Base-by-base conservation (phyloP, 1,284 basidiomycete genomes). In the Microbotryum intermedium region DNA sequence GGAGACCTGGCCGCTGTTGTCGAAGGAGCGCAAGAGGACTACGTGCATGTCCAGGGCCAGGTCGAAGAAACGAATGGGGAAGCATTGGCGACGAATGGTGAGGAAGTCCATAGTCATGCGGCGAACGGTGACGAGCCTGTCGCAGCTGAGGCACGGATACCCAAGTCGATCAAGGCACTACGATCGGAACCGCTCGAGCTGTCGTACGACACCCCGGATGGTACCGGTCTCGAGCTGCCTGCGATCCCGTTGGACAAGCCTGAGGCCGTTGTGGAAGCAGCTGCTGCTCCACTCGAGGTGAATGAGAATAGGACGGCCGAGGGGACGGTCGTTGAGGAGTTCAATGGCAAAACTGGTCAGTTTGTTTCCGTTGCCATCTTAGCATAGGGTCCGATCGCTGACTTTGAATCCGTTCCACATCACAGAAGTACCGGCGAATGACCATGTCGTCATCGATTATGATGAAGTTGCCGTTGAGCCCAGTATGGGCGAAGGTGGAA, bases 1-100 rank as follows among this genome's bases (percentile, higher is more conserved):
- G 66, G 62, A 42, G 61, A 65, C 23, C 46, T 62, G 25, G 57
- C 48, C 2, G 63, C 61, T 1, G 59, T 57, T 23, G 56, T 59
- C 25, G 66, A 65, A 18, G 66, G 62, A 3, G 63, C 54, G 23
- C 60, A 65, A 48, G 64, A 70, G 54, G 66, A 66, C 21, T 49
- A 48, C 10, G 50, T 65, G 18, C 29, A 61, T 39, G 50, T 46
- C 48, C 58, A 66, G 50, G 56, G 26, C 34, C 50, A 47, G 16
- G 58, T 45, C 11, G 49, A 39, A 10, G 49, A 43, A 44, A 16
- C 16, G 20, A 47, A 26, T 26, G 43, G 43, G 23, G 44, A 44
- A 39, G 58, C 45, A 30, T 28, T 43, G 34, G 45, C 26, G 34
- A 26, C 43, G 16, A 50, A 26, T 53, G 43, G 51, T 8, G 53